phyloP scores from a whole-genome alignment of 2,329 filamentous ascomycete species.

The Fusarium sp. region DNA sequence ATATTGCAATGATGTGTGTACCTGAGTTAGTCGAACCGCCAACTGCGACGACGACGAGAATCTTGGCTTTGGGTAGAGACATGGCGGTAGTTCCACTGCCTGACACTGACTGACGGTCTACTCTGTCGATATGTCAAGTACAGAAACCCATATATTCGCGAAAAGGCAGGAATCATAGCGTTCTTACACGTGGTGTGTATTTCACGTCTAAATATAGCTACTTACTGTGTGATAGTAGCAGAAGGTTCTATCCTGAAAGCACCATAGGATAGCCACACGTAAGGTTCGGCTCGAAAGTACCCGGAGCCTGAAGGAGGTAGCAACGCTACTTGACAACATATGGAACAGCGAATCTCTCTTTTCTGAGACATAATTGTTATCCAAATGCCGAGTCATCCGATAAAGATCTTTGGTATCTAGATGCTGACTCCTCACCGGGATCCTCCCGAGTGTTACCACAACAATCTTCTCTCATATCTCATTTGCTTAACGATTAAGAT shows the following conservation, averaged over 20 bases:
- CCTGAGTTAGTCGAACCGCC: conserved; percentile 9
- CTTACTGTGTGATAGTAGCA: background rate
- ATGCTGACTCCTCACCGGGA: no score
- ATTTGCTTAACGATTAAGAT: no score
- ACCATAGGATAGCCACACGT: no score
- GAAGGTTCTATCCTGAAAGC: background rate
- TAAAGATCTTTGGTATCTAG: no score
- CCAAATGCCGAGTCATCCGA: no score
- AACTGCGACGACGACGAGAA: conserved; percentile 4
- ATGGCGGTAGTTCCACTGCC: background rate
- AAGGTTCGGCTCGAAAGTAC: no score
- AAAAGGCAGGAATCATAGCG: background rate
- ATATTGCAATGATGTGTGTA: background rate
- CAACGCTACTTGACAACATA: no score
- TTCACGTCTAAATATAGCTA: background rate
- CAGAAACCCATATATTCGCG: background rate
- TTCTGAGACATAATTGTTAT: no score
- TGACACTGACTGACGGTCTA: accelerated
- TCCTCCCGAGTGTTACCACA: background rate
- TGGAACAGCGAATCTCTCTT: no score
- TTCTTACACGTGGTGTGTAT: background rate
- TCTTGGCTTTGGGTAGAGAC: background rate
- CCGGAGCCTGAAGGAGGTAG: no score
- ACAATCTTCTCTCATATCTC: background rate
- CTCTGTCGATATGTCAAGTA: background rate